phyloP scores from a whole-genome alignment of 495 filamentous ascomycete genomes.

The Echria macrotheca region DNA sequence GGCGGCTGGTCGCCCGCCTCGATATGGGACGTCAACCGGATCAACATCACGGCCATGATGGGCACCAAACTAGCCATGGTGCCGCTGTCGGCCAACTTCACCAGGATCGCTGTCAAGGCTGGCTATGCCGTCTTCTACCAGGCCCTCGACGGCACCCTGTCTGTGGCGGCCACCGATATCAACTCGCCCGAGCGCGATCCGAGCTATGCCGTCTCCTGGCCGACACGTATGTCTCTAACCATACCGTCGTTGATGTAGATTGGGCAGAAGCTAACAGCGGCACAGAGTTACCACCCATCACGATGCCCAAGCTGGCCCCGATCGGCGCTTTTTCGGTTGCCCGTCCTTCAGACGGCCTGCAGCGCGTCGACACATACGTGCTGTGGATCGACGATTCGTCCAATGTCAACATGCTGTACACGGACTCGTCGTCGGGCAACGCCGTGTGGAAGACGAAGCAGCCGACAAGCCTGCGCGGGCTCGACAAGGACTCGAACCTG shows the following conservation, averaged over 20 bases:
- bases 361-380: slow-evolving; percentile 16
- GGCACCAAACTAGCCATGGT: slow-evolving; percentile 11
- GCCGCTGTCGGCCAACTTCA: slow-evolving; percentile 12
- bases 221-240: neutral
- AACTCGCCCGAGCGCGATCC: neutral
- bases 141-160: neutral
- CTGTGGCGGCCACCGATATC: slow-evolving; percentile 8
- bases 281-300: slow-evolving; percentile 4
- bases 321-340: slow-evolving; percentile 18
- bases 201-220: slow-evolving; percentile 10
- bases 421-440: neutral
- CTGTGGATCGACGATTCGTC: slow-evolving; percentile 9
- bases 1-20: neutral
- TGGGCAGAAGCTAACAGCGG: neutral
- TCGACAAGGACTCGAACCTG: slow-evolving; percentile 13
- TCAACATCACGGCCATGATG: slow-evolving; percentile 4
- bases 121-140: slow-evolving; percentile 23
- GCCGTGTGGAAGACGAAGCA: slow-evolving; percentile 10
- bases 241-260: neutral
- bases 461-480: slow-evolving; percentile 8
- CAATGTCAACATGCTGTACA: slow-evolving; percentile 14
- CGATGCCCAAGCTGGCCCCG: neutral
- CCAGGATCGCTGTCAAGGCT: slow-evolving; percentile 5
- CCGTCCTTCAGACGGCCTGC: neutral
- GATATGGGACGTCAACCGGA: slow-evolving; percentile 5